Evolutionary conservation across 1,139 yeast species (phyloP).

Genomic region (Yamadazyma kanchanaburiensis): DNA sequence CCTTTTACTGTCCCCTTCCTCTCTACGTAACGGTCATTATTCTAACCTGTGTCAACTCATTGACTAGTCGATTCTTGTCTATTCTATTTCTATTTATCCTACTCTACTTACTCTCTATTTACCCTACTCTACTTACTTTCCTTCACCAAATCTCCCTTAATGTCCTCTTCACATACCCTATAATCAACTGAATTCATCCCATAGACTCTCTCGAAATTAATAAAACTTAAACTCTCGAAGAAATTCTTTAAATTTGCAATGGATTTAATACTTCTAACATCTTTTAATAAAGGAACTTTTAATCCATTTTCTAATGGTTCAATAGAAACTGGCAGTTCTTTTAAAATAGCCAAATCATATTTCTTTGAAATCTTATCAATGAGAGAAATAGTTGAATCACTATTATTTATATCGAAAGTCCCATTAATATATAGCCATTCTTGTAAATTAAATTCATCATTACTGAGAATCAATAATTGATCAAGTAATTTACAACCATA

Average conservation of each 20-base stretch:
- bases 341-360: conserved; percentile 35
- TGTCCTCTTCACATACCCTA: conserved; percentile 49
- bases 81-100: too few species aligned
- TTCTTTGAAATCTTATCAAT: conserved; percentile 47
- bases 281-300: conserved; percentile 45
- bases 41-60: too few species aligned
- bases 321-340: conserved; percentile 30
- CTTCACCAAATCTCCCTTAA: conserved; percentile 7
- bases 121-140: conserved; percentile 1
- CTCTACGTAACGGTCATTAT: too few species aligned
- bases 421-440: conserved; percentile 87
- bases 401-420: conserved; percentile 43
- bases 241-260: conserved; percentile 61
- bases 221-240: conserved; percentile 67
- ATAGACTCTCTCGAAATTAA: conserved; percentile 71
- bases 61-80: too few species aligned
- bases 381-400: conserved; percentile 38
- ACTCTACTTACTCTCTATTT: too few species aligned
- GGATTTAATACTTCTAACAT: conserved; percentile 38
- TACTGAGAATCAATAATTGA: conserved; percentile 58
- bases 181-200: conserved; percentile 50
- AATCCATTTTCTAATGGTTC: conserved; percentile 15
- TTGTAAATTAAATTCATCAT: conserved; percentile 75
- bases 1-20: too few species aligned
- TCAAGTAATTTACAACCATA: conserved; percentile 78